Base-by-base conservation (phyloP, 2,329 filamentous ascomycete species). In the Scolecobasidium constrictum region DNA sequence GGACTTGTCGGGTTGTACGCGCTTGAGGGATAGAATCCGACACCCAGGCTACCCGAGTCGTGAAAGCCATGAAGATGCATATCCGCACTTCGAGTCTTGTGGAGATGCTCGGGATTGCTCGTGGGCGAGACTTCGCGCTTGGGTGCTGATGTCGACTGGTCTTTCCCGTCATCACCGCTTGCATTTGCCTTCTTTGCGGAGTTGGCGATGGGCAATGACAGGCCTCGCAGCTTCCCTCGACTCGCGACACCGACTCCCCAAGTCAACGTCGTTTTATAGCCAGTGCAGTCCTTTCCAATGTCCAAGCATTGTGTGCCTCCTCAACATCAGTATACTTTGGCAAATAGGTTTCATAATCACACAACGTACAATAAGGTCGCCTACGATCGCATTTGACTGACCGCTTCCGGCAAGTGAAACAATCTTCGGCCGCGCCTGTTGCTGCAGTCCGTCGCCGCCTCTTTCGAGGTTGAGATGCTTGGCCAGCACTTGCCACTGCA, bases 211-310 rank as follows among this genome's bases (percentile, higher is more conserved):
- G 78, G 78, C 45, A 94, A 69, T 44, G 88, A 88, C 52, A 95
- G 71, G 31, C 90, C 90, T 48, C 90, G 78, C 49, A 96, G 78
- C 69, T 96, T 96, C 58, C 90, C 90, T 56, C 90, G 81, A 64
- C 88, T 95, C 44, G 90, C 90, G 46, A 96, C 90, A 40, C 90
- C 90, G 38, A 95, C 86, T 34, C 87, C 87, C 90, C 90, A 96
- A 37, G 90, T 96, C 63, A 96, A 72, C 53, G 90, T 88, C 13
- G 90, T 96, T 67, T 93, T 93, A 71, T 96, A 96, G 46, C 90
- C 90, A 20, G 86, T 87, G 67, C 90, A 96, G 58, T 94, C 87
- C 60, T 86, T 87, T 50, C 87, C 88, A 50, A 86, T 74, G 53
- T 94, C 86, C 49, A 96, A 75, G 62, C 90, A 98, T 64, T 87